Conservation (phyloP, 768 basidiomycete genomes). For the Psilocybe sp. region DNA sequence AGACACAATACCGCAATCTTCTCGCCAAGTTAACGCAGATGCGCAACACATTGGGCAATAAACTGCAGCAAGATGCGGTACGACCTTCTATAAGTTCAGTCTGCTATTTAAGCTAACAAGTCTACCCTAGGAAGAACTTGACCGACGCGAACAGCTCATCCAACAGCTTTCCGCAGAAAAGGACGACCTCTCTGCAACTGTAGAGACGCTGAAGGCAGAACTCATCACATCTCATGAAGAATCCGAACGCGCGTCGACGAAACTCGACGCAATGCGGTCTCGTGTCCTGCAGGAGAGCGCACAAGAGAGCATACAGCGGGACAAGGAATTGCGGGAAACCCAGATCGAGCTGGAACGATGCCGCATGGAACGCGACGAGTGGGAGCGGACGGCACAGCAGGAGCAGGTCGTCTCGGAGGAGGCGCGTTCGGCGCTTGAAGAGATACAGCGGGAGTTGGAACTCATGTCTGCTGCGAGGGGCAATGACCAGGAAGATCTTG, state of each 20-base stretch:
- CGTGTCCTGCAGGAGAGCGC: slow-evolving; percentile 64
- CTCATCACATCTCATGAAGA: slow-evolving; percentile 76
- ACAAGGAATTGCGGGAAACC: slow-evolving; percentile 77
- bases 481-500: slow-evolving; percentile 54
- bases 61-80: slow-evolving; percentile 95
- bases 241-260: slow-evolving; percentile 61
- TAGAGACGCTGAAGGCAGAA: slow-evolving; percentile 81
- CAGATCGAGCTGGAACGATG: slow-evolving; percentile 86
- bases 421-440: slow-evolving; percentile 52
- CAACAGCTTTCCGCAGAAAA: slow-evolving; percentile 77
- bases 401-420: slow-evolving; percentile 77
- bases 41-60: slow-evolving; percentile 91
- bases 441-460: slow-evolving; percentile 62
- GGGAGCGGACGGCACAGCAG: slow-evolving; percentile 46
- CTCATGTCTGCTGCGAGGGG: slow-evolving; percentile 59
- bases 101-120: neutral
- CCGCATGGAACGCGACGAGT: slow-evolving; percentile 72
- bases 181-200: slow-evolving; percentile 64
- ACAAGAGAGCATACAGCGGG: slow-evolving; percentile 68
- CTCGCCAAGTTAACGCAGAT: slow-evolving; percentile 89
- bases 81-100: slow-evolving; percentile 12
- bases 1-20: slow-evolving; percentile 80
- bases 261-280: slow-evolving; percentile 67
- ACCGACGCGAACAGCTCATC: slow-evolving; percentile 83
- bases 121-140: slow-evolving; percentile 86